phyloP scores from a whole-genome alignment of 148 eudicot species.

The Camellia lanceoleosa region DNA sequence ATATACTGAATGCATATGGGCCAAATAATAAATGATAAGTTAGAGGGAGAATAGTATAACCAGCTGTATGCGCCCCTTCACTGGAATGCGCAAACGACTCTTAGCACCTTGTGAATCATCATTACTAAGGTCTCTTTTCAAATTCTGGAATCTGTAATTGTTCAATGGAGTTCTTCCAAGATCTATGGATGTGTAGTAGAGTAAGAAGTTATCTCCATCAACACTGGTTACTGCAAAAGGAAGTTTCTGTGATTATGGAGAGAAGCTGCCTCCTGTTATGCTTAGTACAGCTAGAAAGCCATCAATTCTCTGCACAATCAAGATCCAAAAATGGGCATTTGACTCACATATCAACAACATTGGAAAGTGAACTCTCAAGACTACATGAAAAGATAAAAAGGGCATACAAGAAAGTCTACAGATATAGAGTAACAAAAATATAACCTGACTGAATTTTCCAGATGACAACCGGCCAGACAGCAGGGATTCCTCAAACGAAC shows the following conservation, averaged over 20 bases:
- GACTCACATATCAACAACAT: not conserved
- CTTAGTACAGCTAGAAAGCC: slow-evolving; percentile 75
- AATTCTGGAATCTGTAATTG: slow-evolving; percentile 21
- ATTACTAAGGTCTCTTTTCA: slow-evolving; percentile 30
- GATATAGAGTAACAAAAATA: not conserved
- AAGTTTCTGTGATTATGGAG: slow-evolving; percentile 71
- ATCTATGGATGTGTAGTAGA: slow-evolving; percentile 63
- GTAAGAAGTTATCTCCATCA: slow-evolving; percentile 67
- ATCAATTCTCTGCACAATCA: slow-evolving; percentile 45
- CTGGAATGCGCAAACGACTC: slow-evolving; percentile 56
- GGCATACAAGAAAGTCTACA: not conserved
- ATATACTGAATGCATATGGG: not conserved
- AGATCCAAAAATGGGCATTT: not conserved
- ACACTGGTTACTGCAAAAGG: slow-evolving; percentile 70
- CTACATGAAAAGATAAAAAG: not conserved
- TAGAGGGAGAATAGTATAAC: slow-evolving; percentile 24
- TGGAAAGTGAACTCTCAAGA: too few relatives aligned
- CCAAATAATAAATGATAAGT: too few relatives aligned
- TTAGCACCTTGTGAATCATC: slow-evolving; percentile 40
- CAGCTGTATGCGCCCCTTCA: slow-evolving; percentile 83
- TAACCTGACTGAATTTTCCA: slow-evolving; percentile 53
- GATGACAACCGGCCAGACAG: slow-evolving; percentile 64
- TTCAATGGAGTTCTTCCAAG: slow-evolving; percentile 35
- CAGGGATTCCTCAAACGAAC: slow-evolving; percentile 79
- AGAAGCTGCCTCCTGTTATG: slow-evolving; percentile 63